Evolutionary conservation across 2,329 filamentous ascomycete genomes (phyloP).

Genomic region (Aspergillus fumigatiaffinis): DNA sequence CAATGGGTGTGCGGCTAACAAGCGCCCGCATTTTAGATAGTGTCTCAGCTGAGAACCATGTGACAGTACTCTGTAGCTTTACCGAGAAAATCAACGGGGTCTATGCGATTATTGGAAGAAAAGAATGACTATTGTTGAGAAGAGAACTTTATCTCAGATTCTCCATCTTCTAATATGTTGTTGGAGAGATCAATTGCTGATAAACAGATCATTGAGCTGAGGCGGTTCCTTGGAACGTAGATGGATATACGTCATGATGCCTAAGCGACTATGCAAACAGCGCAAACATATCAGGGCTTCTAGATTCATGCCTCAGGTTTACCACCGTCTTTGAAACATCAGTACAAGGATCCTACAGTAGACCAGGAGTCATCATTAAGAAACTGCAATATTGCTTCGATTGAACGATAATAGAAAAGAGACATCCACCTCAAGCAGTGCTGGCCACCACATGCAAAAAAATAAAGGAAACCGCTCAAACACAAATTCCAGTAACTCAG

Average conservation of each 20-base stretch:
- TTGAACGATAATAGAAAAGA: neutral
- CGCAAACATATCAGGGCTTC: conserved; percentile 1
- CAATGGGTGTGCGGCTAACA: neutral
- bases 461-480: neutral
- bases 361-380: neutral
- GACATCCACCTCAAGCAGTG: neutral
- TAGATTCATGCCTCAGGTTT: conserved; percentile 12
- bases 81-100: neutral
- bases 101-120: neutral
- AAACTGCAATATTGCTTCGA: neutral
- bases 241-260: conserved; percentile 10
- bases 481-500: neutral
- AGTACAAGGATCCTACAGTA: neutral
- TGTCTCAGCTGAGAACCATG: neutral
- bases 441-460: neutral
- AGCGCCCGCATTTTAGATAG: neutral
- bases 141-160: neutral
- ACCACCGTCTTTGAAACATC: neutral
- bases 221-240: neutral
- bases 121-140: neutral
- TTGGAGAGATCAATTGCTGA: neutral
- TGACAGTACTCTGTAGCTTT: neutral
- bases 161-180: neutral
- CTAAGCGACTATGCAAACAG: conserved; percentile 3
- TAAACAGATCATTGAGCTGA: neutral